A percentile compares a stretch with the other conserved stretches of the same genome.
phyloP scores from a whole-genome alignment of 306 rosid genomes.

The Gleditsia sinensis region DNA sequence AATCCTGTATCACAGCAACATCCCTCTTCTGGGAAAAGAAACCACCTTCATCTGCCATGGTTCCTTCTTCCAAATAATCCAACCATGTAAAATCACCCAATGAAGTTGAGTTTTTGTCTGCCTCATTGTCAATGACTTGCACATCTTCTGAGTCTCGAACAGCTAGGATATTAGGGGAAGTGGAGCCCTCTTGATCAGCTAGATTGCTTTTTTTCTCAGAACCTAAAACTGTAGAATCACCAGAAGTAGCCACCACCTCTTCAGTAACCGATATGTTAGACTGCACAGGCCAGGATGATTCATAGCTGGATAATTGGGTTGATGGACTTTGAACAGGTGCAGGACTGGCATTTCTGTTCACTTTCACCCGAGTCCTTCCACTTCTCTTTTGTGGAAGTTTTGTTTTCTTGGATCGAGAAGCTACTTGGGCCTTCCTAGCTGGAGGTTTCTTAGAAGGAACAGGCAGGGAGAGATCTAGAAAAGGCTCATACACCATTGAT shows the following conservation, averaged over 20 bases:
- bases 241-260: conserved; percentile 40
- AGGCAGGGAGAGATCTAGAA: conserved; percentile 86
- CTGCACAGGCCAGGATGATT: conserved; percentile 49
- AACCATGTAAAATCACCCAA: conserved; percentile 65
- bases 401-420: conserved; percentile 58
- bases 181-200: conserved; percentile 42
- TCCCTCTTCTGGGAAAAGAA: conserved; percentile 43
- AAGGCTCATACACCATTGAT: conserved; percentile 89
- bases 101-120: conserved; percentile 44
- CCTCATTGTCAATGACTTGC: conserved; percentile 49
- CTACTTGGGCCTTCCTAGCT: conserved; percentile 57
- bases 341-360: conserved; percentile 44
- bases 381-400: conserved; percentile 73
- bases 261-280: conserved; percentile 32
- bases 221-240: conserved; percentile 39
- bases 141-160: conserved; percentile 47
- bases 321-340: conserved; percentile 47
- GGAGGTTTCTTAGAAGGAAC: conserved; percentile 86
- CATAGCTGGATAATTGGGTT: conserved; percentile 44
- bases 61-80: conserved; percentile 71
- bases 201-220: conserved; percentile 39
- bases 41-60: conserved; percentile 37
- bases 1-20: conserved; percentile 44
- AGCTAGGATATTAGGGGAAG: conserved; percentile 44
- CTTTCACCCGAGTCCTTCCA: conserved; percentile 63